These are phyloP conservation scores for Dictyostelium brefeldianum DNA, from an alignment of 78 protist species.

Conservation along the genomic window DNA sequence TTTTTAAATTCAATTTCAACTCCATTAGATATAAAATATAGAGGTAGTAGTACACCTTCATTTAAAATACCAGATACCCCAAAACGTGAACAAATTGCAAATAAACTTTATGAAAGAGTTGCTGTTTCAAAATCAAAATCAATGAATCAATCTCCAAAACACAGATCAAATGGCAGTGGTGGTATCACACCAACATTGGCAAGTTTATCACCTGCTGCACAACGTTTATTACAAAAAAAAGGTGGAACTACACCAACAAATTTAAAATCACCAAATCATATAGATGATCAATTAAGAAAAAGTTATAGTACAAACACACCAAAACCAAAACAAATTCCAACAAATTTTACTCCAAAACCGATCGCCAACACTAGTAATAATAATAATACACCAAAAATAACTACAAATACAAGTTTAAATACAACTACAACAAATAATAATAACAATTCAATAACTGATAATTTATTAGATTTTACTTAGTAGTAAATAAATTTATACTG, in stretches of 20 bases:
- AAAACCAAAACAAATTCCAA: background rate
- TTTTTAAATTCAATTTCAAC: slow-evolving; percentile 15
- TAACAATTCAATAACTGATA: slow-evolving; percentile 3
- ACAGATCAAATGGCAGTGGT: background rate
- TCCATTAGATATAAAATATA: background rate
- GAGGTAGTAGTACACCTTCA: background rate
- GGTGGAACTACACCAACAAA: background rate
- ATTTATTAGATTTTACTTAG: slow-evolving; percentile 16
- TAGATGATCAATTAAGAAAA: slow-evolving; percentile 22
- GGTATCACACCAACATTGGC: slow-evolving; percentile 19
- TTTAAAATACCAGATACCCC: slow-evolving; percentile 77
- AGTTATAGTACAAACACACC: background rate
- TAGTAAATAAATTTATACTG: background rate
- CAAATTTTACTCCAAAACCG: background rate
- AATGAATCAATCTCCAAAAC: background rate
- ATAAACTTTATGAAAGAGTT: slow-evolving; percentile 19
- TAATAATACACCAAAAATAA: background rate
- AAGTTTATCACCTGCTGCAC: slow-evolving; percentile 18
- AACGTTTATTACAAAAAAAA: background rate
- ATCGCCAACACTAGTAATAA: background rate
- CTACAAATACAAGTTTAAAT: background rate
- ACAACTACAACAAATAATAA: background rate
- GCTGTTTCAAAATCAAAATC: background rate
- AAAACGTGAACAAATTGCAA: slow-evolving; percentile 38
- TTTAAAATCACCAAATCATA: background rate